Conservation (phyloP, 2,329 filamentous ascomycete species). For the Arachnopeziza araneosa region DNA sequence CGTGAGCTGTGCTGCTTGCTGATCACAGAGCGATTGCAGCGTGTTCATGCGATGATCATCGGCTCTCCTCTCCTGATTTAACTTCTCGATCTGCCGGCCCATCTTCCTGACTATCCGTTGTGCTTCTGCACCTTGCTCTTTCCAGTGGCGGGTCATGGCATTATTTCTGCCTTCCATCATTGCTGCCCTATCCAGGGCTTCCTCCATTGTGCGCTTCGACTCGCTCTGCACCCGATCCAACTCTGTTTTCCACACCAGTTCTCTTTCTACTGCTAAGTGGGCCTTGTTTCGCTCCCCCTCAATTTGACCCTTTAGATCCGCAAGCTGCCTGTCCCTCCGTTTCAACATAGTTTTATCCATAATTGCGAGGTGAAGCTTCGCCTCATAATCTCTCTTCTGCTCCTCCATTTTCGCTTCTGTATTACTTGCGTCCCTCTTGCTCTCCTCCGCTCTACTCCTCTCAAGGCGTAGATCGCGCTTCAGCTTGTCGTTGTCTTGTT, state of each 20-base stretch:
- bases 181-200: conserved; percentile 57
- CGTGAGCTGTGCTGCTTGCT: conserved; percentile 64
- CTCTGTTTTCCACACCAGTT: conserved; percentile 56
- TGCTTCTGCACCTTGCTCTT: conserved; percentile 59
- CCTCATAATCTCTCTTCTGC: conserved; percentile 62
- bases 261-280: conserved; percentile 51
- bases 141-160: conserved; percentile 60
- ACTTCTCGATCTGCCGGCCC: conserved; percentile 45
- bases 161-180: conserved; percentile 68
- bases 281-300: conserved; percentile 60
- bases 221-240: conserved; percentile 57
- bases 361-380: conserved; percentile 61
- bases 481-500: conserved; percentile 73
- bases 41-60: conserved; percentile 61
- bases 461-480: conserved; percentile 68
- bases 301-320: conserved; percentile 58
- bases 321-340: conserved; percentile 69
- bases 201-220: conserved; percentile 57
- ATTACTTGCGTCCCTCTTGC: conserved; percentile 61
- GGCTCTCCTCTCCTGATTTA: conserved; percentile 49
- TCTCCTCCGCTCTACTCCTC: conserved; percentile 60
- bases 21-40: conserved; percentile 64
- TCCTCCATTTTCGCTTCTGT: conserved; percentile 68
- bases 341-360: conserved; percentile 67
- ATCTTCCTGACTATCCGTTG: conserved; percentile 46